A percentile compares a stretch with the other conserved stretches of the same genome.
Conservation (phyloP, 75 land plant genomes). For the Pinus albicaulis region DNA sequence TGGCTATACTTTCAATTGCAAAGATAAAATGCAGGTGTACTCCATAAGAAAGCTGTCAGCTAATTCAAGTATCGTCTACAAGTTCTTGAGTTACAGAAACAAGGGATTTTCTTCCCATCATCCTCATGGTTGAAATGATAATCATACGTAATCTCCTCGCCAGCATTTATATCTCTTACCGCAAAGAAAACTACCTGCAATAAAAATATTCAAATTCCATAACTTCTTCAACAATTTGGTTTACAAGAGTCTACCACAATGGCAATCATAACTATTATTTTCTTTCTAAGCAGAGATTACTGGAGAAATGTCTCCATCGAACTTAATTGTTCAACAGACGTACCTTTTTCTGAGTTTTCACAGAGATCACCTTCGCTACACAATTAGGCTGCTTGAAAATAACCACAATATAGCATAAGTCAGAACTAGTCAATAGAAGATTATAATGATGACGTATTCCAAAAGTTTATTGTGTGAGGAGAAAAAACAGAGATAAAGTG, state of each 20-base stretch:
- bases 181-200: constrained; percentile 84
- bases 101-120: constrained; percentile 75
- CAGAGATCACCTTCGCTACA: constrained; percentile 76
- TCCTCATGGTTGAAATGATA: constrained; percentile 82
- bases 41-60: background rate
- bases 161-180: constrained; percentile 73
- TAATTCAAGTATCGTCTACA: constrained; percentile 75
- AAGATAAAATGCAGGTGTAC: too few species aligned
- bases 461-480: background rate
- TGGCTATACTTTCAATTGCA: too few species aligned
- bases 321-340: background rate
- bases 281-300: background rate
- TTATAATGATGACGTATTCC: background rate
- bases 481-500: too few species aligned
- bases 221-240: background rate
- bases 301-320: background rate
- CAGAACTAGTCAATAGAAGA: background rate
- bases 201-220: background rate
- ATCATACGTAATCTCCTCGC: constrained; percentile 88
- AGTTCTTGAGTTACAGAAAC: constrained; percentile 68
- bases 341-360: constrained; percentile 79
- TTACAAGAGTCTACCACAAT: background rate
- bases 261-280: background rate
- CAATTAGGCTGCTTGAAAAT: constrained; percentile 68
- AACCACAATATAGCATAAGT: constrained; percentile 13